Conservation (phyloP, 2,329 filamentous ascomycete species). For the Xylogone sp. region DNA sequence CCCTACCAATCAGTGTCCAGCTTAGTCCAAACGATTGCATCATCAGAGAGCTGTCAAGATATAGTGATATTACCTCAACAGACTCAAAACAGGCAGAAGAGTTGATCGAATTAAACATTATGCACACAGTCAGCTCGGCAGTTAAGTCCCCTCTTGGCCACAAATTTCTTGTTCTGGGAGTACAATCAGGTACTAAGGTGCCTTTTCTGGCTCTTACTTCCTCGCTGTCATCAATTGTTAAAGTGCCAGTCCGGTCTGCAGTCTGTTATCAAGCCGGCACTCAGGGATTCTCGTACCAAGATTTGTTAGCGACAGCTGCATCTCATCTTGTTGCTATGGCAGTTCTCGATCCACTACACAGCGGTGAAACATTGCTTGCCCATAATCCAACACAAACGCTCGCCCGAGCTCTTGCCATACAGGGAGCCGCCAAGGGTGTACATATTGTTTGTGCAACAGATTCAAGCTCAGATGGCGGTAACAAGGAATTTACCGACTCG, state of each 20-base stretch:
- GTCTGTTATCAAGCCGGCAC: background rate
- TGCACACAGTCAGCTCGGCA: background rate
- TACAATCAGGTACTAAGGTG: background rate
- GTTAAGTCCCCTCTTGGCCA: constrained; percentile 1
- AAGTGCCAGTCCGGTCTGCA: background rate
- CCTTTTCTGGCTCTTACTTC: background rate
- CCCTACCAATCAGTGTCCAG: background rate
- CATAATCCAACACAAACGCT: background rate
- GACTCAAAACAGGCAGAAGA: too few species aligned
- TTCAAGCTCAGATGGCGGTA: too few species aligned
- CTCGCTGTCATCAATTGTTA: background rate
- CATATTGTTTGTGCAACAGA: background rate
- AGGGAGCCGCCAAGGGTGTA: background rate
- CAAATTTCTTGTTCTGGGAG: constrained; percentile 2
- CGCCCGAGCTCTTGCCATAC: background rate
- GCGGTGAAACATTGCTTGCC: background rate
- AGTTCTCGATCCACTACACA: background rate
- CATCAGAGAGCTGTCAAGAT: background rate
- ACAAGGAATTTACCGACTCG: background rate
- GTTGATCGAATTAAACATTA: background rate
- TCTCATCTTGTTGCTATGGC: constrained; percentile 1
- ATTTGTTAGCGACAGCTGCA: background rate
- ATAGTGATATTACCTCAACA: too few species aligned
- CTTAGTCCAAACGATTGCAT: background rate
- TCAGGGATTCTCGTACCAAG: too few species aligned